Evolutionary conservation across 495 filamentous ascomycete genomes (phyloP).

Genomic region (Neurospora sp.): DNA sequence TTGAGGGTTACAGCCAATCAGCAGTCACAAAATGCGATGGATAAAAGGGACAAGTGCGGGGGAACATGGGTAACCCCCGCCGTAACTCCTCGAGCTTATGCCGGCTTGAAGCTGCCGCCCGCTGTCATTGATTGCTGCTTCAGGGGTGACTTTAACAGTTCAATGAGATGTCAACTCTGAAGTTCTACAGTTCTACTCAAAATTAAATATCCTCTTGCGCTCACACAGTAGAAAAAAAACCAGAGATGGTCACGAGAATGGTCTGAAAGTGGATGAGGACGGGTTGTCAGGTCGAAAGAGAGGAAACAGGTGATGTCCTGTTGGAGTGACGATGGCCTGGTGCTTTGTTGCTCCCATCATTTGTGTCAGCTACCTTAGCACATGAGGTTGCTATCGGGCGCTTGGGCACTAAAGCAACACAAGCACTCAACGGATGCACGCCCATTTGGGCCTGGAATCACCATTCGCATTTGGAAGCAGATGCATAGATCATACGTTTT

Average conservation of each 20-base stretch:
- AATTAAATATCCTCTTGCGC: background rate
- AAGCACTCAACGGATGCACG: background rate
- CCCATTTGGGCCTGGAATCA: background rate
- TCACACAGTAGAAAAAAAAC: background rate
- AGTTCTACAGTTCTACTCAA: background rate
- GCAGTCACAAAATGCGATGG: background rate
- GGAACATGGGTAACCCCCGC: background rate
- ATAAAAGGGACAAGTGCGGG: background rate
- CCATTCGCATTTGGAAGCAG: background rate
- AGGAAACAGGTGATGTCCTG: background rate
- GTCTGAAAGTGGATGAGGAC: background rate
- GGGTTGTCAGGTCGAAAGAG: background rate
- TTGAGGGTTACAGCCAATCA: background rate
- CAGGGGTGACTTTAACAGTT: background rate
- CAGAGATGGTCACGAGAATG: background rate
- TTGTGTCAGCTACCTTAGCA: background rate
- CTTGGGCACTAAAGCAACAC: background rate
- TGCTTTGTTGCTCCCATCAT: background rate
- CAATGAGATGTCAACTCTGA: background rate
- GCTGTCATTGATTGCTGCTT: background rate
- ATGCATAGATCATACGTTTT: background rate
- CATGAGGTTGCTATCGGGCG: background rate
- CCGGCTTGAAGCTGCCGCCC: background rate
- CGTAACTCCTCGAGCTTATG: background rate
- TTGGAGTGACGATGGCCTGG: background rate